Evolutionary conservation across 805 yeast species (phyloP).

Genomic region (Barnettozyma botsteinii): DNA sequence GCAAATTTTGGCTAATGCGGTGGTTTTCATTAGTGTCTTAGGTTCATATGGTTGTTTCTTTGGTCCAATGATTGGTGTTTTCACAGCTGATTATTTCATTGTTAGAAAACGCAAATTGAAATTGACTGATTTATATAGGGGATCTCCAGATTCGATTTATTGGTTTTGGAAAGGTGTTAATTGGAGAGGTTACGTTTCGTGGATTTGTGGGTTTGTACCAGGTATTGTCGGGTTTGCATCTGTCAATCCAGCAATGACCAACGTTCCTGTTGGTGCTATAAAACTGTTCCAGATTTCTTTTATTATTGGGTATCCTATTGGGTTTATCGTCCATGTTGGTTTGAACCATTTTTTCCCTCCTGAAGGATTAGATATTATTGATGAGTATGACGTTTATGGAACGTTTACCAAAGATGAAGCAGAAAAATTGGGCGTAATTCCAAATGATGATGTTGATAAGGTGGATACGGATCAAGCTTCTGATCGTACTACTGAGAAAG

Average conservation of each 20-base stretch:
- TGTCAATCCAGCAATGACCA: slow-evolving; percentile 25
- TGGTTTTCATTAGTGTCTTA: slow-evolving; percentile 21
- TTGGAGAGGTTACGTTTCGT: slow-evolving; percentile 35
- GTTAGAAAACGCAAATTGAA: slow-evolving; percentile 35
- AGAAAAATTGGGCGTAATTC: slow-evolving; percentile 26
- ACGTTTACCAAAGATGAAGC: slow-evolving; percentile 33
- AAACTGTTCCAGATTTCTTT: slow-evolving; percentile 25
- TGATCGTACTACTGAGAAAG: not conserved
- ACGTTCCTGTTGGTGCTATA: slow-evolving; percentile 22
- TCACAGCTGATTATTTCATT: slow-evolving; percentile 31
- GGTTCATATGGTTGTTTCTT: slow-evolving; percentile 31
- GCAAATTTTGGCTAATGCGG: slow-evolving; percentile 32
- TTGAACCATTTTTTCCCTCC: slow-evolving; percentile 27
- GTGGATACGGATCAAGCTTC: slow-evolving; percentile 3
- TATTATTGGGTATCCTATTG: slow-evolving; percentile 23
- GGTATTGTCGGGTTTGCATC: slow-evolving; percentile 37
- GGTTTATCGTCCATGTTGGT: slow-evolving; percentile 21
- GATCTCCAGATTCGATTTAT: slow-evolving; percentile 31
- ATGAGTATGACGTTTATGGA: slow-evolving; percentile 30
- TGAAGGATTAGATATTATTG: slow-evolving; percentile 26
- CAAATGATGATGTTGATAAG: slow-evolving; percentile 16
- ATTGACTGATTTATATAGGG: slow-evolving; percentile 36
- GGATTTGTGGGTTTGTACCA: slow-evolving; percentile 35
- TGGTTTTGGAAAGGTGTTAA: slow-evolving; percentile 40
- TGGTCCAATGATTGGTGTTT: slow-evolving; percentile 39